Conservation (phyloP, 2,329 filamentous ascomycete species). For the Alternaria arborescens region DNA sequence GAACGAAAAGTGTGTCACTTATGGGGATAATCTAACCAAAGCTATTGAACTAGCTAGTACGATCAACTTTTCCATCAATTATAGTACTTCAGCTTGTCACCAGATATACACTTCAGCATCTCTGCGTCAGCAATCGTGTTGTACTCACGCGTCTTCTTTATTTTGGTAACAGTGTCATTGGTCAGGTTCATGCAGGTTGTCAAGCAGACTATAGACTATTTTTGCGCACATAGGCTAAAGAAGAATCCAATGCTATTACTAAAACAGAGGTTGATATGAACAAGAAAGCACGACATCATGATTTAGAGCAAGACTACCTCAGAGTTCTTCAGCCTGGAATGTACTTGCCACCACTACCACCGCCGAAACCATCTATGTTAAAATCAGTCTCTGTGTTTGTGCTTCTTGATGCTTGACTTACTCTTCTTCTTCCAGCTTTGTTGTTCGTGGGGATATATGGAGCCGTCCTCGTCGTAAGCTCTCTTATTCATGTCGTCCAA, state of each 20-base stretch:
- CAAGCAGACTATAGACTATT: not conserved
- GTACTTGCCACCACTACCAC: not conserved
- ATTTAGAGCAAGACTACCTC: not conserved
- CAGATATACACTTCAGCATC: not conserved
- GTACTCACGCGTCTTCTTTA: not conserved
- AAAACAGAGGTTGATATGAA: not conserved
- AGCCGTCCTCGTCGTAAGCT: constrained; percentile 14
- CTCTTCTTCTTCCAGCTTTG: constrained; percentile 9
- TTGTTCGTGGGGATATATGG: constrained; percentile 3
- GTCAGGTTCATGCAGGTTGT: not conserved
- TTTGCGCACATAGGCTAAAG: not conserved
- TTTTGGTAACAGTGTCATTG: not conserved
- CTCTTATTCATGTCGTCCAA: constrained; percentile 7
- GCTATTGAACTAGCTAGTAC: not conserved
- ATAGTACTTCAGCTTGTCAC: not conserved
- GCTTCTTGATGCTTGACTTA: not conserved
- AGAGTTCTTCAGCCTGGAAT: not conserved
- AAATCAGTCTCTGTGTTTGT: not conserved
- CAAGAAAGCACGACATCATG: not conserved
- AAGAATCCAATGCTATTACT: not conserved
- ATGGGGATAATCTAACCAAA: not conserved
- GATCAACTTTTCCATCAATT: not conserved
- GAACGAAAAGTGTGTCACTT: not conserved
- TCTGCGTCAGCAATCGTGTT: not conserved
- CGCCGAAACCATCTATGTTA: not conserved